Evolutionary conservation across 352 stramenopile genomes (phyloP).

Genomic region (Globisporangium barbulae): DNA sequence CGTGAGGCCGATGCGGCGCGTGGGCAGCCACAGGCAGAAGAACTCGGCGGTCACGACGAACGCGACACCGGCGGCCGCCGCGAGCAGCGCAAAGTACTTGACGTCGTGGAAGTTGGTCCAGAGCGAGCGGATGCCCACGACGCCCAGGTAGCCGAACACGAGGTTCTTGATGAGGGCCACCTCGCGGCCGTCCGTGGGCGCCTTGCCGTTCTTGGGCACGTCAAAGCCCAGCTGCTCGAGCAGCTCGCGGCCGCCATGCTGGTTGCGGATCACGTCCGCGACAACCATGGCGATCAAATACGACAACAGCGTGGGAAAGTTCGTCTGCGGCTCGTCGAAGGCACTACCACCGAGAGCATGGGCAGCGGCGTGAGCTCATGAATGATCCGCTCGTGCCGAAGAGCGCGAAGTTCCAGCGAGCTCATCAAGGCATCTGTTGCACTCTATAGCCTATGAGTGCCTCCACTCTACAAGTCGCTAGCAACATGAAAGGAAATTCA

Average conservation of each 20-base stretch:
- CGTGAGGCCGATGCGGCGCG: constrained; percentile 62
- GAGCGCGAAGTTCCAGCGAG: too few species aligned
- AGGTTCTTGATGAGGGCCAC: constrained; percentile 75
- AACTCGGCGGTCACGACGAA: constrained; percentile 78
- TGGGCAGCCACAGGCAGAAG: constrained; percentile 76
- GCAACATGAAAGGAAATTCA: too few species aligned
- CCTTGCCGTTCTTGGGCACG: constrained; percentile 64
- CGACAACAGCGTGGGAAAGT: too few species aligned
- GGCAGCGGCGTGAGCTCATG: too few species aligned
- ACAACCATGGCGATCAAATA: too few species aligned
- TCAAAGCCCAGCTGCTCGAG: constrained; percentile 69
- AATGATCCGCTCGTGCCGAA: too few species aligned
- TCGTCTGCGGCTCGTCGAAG: too few species aligned
- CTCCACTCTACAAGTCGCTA: too few species aligned
- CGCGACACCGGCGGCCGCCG: constrained; percentile 56
- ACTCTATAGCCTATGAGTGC: too few species aligned
- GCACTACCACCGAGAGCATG: too few species aligned
- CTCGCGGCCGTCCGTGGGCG: constrained; percentile 61
- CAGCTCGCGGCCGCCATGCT: constrained; percentile 51
- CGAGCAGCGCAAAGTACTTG: constrained; percentile 69
- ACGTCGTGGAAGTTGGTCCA: constrained; percentile 69
- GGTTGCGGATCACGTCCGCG: constrained; percentile 67
- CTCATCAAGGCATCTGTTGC: too few species aligned
- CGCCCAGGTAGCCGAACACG: constrained; percentile 70
- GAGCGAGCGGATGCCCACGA: constrained; percentile 57